Percentiles rank a stretch among this genome's conserved stretches.
Conservation (phyloP, 139 green algal species). For the Chlorella vulgaris region DNA sequence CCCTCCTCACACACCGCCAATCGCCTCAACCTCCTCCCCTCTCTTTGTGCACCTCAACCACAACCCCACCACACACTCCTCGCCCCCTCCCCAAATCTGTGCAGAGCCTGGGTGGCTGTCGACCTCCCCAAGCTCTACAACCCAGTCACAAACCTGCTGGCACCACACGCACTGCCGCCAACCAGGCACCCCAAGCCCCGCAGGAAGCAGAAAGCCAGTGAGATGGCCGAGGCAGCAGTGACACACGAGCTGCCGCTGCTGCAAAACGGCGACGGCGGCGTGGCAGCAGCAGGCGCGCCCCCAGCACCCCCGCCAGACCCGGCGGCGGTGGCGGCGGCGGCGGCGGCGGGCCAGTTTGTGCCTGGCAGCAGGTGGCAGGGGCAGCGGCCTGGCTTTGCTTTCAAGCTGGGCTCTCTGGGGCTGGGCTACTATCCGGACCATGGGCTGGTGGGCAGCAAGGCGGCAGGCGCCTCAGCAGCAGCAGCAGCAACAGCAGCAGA, state of each 20-base stretch:
- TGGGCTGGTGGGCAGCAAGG: constrained; percentile 25
- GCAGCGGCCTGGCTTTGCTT: constrained; percentile 63
- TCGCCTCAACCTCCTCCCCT: background rate
- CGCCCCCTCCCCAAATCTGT: no score
- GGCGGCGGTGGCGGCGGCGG: constrained; percentile 8
- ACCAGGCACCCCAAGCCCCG: constrained; percentile 40
- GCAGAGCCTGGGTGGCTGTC: constrained; percentile 89
- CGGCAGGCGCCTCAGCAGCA: background rate
- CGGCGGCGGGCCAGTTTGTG: constrained; percentile 43
- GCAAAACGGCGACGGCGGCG: background rate
- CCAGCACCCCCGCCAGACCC: constrained; percentile 6
- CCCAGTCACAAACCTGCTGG: constrained; percentile 91
- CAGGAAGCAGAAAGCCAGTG: constrained; percentile 3
- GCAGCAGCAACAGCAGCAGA: background rate
- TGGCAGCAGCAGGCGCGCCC: background rate
- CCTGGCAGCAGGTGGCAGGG: constrained; percentile 62
- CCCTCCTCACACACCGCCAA: no score
- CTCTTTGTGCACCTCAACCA: background rate
- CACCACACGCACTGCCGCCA: constrained; percentile 24
- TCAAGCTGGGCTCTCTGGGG: constrained; percentile 70
- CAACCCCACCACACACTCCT: no score
- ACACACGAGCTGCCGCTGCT: background rate
- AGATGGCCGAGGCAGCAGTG: background rate
- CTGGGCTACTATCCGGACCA: constrained; percentile 87
- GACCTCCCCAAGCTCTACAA: constrained; percentile 94